Evolutionary conservation across 179 eudicot species (phyloP), one percentile per base, ranked within the genome.

Genomic region (Silene coronaria): DNA sequence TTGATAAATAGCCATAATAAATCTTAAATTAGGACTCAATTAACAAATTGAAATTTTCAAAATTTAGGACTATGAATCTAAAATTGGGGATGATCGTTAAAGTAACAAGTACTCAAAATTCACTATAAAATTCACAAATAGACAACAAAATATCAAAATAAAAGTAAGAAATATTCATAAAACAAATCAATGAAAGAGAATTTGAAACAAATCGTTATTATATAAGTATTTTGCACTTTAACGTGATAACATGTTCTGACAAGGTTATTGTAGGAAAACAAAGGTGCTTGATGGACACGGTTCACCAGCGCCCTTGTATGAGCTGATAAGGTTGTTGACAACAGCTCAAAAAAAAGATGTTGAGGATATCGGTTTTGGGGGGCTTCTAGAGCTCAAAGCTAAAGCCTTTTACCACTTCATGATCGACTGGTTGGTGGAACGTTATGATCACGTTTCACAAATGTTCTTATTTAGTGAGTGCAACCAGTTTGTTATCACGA

Each of bases 271-370:
- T 53, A 53, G 59, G 19, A 53, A 53, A n/a, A 53, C 4, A 16
- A 53, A 53, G 59, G 59, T 53, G 59, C 59, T 58, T 58, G 62
- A 58, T 58, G 62, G 62, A 10, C 62, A 58, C 23, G 62, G 62
- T 58, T 58, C 62, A 21, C 64, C 64, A 7, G 26, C 64, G 11
- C 26, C 24, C 13, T 59, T 59, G 27, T 59, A 1, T 22, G 27
- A 59, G 12, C 24, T 59, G 2, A 59, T 59, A 59, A 59, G 13
- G 11, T 5, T 19, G 11, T 59, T 59, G 5, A 59, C 64, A 5
- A 23, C 1, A 9, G 11, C 64, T 21, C 64, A 59, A 21, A 59
- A 59, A 4, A 59, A 22, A 59, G 24, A 14, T 0, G 10, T 51
- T 51, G 58, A 51, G 5, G 58, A 51, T 13, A 51, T 51, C 4